Conservation (phyloP, 2,329 filamentous ascomycete genomes). For the Fusarium papillatum region DNA sequence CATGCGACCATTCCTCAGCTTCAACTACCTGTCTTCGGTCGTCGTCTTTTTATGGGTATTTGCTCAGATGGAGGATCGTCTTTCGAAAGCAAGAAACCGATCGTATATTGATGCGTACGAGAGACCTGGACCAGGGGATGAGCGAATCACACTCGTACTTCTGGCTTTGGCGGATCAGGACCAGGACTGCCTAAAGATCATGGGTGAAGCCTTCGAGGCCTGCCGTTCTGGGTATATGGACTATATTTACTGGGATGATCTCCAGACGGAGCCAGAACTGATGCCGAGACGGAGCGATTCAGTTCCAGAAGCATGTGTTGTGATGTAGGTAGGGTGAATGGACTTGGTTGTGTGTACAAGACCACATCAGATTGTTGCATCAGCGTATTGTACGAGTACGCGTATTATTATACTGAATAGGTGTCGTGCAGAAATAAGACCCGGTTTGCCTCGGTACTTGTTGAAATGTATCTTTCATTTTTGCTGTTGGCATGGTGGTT, state of each 20-base stretch:
- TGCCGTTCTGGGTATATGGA: conserved; percentile 10
- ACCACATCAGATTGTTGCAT: neutral
- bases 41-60: conserved; percentile 42
- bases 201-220: conserved; percentile 10
- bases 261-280: neutral
- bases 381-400: neutral
- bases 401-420: neutral
- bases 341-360: neutral
- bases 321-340: neutral
- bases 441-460: too few relatives aligned
- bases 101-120: conserved; percentile 7
- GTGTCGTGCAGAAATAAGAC: neutral
- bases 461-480: too few relatives aligned
- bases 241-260: conserved; percentile 33
- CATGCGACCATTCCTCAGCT: conserved; percentile 42
- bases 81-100: conserved; percentile 43
- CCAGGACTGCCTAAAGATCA: conserved; percentile 15
- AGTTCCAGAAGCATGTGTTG: neutral
- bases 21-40: conserved; percentile 52
- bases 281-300: neutral
- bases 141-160: conserved; percentile 11
- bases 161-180: conserved; percentile 7
- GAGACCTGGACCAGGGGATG: neutral
- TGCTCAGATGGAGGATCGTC: conserved; percentile 42
- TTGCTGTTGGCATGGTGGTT: too few relatives aligned